Base-by-base conservation (phyloP, 83 land plant genomes). In the Picea abies region DNA sequence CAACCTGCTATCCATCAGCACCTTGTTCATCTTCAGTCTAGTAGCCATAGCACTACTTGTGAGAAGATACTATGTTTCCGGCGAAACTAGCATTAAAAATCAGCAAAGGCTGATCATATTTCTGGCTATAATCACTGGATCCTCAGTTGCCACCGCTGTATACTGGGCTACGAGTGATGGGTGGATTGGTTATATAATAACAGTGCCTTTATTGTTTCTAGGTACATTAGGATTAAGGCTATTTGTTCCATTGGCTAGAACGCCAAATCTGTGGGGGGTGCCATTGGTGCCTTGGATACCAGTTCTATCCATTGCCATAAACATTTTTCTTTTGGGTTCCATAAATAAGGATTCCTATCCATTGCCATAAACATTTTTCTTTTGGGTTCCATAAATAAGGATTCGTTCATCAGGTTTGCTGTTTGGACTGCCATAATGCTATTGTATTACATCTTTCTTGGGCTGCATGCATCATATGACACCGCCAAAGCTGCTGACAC, bases 221-320 rank as follows among this genome's bases (percentile, higher is more conserved):
- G 88, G 89, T 3, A 96, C 98, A 4, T 3, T 87, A 41, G 91
- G 83, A 17, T 82, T 98, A 61, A 7, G 17, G 20, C 7, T 89
- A 23, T 71, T 89, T 63, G 92, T 98, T 61, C 93, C 93, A 17
- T 86, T 82, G 68, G 91, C 95, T 11, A 83, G 97, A 60, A 47
- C 63, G 20, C 97, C 99, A 4, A 86, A 87, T 81, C 68, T 93
- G 12, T 98, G 99, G 99, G 99, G 99, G 15, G 96, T 92, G 12
- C 99, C 99, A 61, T 78, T 94, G 71, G 96, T 98, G 76, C 99
- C 99, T 11, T 98, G 97, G 97, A 41, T 96, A 78, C 99, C 99
- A 68, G 92, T 93, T 9, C 81, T 86, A 12, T 96, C 98, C 11
- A 90, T 98, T 32, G 90, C 90, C 47, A n/a, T n/a, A n/a, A n/a